Base-by-base conservation (phyloP, 768 basidiomycete genomes). In the Favolaschia claudopus region DNA sequence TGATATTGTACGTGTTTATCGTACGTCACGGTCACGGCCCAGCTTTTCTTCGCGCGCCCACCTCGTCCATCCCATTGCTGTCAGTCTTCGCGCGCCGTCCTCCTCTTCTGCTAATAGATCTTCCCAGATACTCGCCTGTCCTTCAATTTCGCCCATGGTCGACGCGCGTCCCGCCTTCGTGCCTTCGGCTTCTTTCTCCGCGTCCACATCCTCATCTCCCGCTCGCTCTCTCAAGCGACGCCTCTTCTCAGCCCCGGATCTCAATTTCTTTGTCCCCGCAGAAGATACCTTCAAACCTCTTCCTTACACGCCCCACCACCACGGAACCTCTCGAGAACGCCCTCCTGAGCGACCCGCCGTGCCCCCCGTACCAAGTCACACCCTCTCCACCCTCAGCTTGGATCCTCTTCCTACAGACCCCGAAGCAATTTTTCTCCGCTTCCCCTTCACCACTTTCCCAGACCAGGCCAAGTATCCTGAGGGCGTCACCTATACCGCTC, bases 331-430 rank as follows among this genome's bases (percentile, higher is more conserved):
- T 48, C 69, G 59, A 44, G 63, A 61, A 7, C 59, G 69, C 34
- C 65, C 69, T 22, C 47, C 64, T 20, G 49, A 74, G n/a, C 74
- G 77, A 54, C 68, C 53, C 44, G 72, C 70, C 20, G 53, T 70
- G 2, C 76, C 76, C 52, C 58, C 73, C n/a, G 70, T 78, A 49
- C 80, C 79, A n/a, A 56, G 78, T 7, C 75, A 83, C 53, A 73
- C 77, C 5, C 69, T 83, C 4, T 81, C 83, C 31, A 72, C 85
- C 15, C 79, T 81, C 22, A 78, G 82, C 59, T 84, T 86, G 82
- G 91, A 93, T 67, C 91, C 91, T 1, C 80, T 82, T 13, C 82
- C 81, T 6, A 78, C 80, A n/a, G 92, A 93, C 65, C 83, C 85
- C 20, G 80, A 77, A 50, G 82, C 85, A 40, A 65, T 89, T 56